Base-by-base conservation (phyloP, 2,329 filamentous ascomycete genomes). In the Pseudogymnoascus sp. region DNA sequence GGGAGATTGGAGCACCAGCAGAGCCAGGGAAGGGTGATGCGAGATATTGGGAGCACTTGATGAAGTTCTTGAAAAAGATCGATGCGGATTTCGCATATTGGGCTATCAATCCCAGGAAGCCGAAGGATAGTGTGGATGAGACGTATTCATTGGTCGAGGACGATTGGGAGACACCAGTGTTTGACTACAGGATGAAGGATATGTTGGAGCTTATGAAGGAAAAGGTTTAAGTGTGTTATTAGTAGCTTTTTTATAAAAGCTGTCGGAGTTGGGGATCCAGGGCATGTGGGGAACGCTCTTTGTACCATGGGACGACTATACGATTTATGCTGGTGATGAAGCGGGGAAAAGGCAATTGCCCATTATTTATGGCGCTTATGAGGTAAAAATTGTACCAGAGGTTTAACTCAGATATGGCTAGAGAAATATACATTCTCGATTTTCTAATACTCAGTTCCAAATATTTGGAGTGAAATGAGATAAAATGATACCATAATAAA, bases 11-110 rank as follows among this genome's bases (percentile, higher is more conserved):
- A 1, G 81, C 82, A 25, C 81, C 84, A 15, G 73, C 75, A 57
- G 64, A 71, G 5, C 83, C 83, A 1, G 77, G 76, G 35, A 73
- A 77, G 7, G 82, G 83, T 6, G 83, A 86, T 65, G 75, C 76
- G 61, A 84, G 85, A 67, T 89, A 88, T 74, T 88, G 85, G 86
- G 72, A 74, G 43, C 83, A 88, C 69, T 71, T 88, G 71, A 74
- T 87, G 74, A 76, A 75, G 28, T 86, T 80, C 70, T 75, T 88
- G 62, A 78, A 78, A 67, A 72, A 75, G 2, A 71, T 83, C 58
- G 83, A 87, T 66, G 82, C 82, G 8, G 85, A 88, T 66, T 87
- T 86, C 74, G 86, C 82, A 6, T 89, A 88, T 72, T 89, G 86
- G 86, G 85, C 85, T 14, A 70, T 88, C 65, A 88, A 88, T 72